These are phyloP conservation scores for Poa pratensis DNA, from an alignment of 176 grass and related monocot genomes.

Conservation along the genomic window DNA sequence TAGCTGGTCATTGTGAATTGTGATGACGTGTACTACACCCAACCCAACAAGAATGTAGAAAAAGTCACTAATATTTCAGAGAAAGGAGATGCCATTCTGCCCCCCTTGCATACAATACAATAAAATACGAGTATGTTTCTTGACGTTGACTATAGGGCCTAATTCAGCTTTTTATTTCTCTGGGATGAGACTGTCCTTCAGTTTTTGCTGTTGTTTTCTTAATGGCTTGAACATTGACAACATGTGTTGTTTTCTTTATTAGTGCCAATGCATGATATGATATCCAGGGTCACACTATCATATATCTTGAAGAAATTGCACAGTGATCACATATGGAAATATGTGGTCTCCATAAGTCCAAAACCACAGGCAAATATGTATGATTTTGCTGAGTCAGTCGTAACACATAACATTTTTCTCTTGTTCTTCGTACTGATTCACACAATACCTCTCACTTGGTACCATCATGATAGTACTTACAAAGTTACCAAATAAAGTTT, in stretches of 20 bases:
- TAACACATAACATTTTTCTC: too few relatives aligned
- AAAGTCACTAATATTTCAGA: neutral
- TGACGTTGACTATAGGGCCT: neutral
- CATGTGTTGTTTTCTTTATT: neutral
- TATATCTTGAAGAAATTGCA: too few relatives aligned
- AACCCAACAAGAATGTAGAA: neutral
- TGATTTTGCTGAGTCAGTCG: too few relatives aligned
- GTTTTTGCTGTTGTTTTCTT: neutral
- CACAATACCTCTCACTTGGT: too few relatives aligned
- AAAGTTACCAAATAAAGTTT: too few relatives aligned
- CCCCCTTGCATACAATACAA: neutral
- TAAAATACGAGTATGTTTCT: neutral
- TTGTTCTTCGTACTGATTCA: too few relatives aligned
- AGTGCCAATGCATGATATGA: too few relatives aligned
- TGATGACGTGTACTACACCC: neutral
- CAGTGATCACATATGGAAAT: too few relatives aligned
- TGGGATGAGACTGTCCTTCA: neutral
- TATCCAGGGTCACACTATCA: too few relatives aligned
- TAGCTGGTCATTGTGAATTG: neutral
- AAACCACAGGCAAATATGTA: too few relatives aligned
- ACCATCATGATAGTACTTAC: too few relatives aligned
- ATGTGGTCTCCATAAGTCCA: too few relatives aligned
- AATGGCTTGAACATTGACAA: neutral
- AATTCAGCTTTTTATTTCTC: neutral
- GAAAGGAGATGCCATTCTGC: neutral